Base-by-base conservation (phyloP, 768 basidiomycete genomes). In the Tricholoma sp. region DNA sequence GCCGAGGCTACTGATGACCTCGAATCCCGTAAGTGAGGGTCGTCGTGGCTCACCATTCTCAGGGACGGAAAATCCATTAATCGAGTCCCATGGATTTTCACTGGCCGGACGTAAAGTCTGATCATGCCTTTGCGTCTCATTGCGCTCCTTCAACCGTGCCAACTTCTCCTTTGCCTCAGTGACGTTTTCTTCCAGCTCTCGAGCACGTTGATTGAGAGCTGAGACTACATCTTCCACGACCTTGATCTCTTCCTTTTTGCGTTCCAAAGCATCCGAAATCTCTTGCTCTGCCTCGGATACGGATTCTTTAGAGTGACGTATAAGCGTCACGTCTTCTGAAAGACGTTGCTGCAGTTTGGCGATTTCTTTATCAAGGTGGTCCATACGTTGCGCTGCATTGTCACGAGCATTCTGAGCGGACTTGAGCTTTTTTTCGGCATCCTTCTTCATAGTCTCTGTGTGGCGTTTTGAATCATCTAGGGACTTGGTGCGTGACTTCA, bases 371-470 rank as follows among this genome's bases (percentile, higher is more conserved):
- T 85, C 82, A 55, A 89, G 74, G 58, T 77, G 74, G 29, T 81
- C 79, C 66, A 88, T 79, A 41, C 81, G 78, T 63, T 77, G 79
- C 19, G 69, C 75, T 0, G 87, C 81, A 55, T 78, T 84, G 64
- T 90, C 86, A 32, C 87, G 82, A 59, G 80, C 74, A 43, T 67
- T 77, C 67, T 85, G 84, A 14, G 83, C 84, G n/a, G 79, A 76
- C 64, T 85, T 89, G 58, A 95, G 78, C 63, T 86, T 86, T 76
- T 91, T 94, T 72, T 98, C 96, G 4, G 88, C 92, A 49, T 98
- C 95, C 46, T 85, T 81, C 67, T 85, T 89, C 52, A 77, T 71
- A 52, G 82, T 77, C 71, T 99, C 97, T 10, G 94, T 92, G 27
- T 76, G 76, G 31, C 96, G 86, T 71, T 88, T 90, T 54, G 83